A percentile compares a stretch with the other conserved stretches of the same genome.
phyloP scores from a whole-genome alignment of 805 yeast genomes.

The Metschnikowia kunwiensis region DNA sequence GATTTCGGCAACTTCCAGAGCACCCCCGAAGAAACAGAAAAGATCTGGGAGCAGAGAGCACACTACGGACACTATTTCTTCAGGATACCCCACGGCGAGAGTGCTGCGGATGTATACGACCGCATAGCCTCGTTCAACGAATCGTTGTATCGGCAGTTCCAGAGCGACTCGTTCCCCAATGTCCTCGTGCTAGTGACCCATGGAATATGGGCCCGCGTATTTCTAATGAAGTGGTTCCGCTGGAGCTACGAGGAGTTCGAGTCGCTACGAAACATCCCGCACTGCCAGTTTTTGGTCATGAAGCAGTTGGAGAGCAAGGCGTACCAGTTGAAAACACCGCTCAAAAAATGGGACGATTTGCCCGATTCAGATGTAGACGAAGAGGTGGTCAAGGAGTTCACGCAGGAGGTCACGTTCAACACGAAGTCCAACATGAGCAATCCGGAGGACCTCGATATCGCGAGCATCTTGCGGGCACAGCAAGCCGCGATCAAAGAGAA shows the following conservation, averaged over 20 bases:
- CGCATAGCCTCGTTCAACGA: constrained; percentile 89
- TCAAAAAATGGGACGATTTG: constrained; percentile 71
- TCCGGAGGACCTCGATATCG: constrained; percentile 39
- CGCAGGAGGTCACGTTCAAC: constrained; percentile 38
- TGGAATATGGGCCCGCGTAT: constrained; percentile 92
- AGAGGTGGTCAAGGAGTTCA: constrained; percentile 35
- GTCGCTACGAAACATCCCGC: constrained; percentile 74
- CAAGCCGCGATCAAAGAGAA: constrained; percentile 35
- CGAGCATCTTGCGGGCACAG: constrained; percentile 37
- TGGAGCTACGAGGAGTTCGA: constrained; percentile 93
- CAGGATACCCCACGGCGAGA: constrained; percentile 89
- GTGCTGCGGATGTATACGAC: constrained; percentile 95
- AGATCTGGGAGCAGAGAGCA: constrained; percentile 80
- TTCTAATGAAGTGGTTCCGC: constrained; percentile 89
- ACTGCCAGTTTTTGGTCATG: constrained; percentile 81
- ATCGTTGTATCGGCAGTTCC: constrained; percentile 77
- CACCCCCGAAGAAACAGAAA: constrained; percentile 69
- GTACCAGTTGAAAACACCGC: constrained; percentile 56
- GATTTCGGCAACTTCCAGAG: constrained; percentile 94
- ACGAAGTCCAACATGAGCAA: constrained; percentile 30
- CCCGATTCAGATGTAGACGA: constrained; percentile 40
- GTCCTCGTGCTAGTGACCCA: constrained; percentile 85
- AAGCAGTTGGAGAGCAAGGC: constrained; percentile 51
- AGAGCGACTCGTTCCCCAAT: constrained; percentile 65
- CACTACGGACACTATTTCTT: constrained; percentile 79